Percentiles rank a stretch among this genome's conserved stretches.
Evolutionary conservation across 257 asterid genomes (phyloP).

Genomic region (Voacanga thouarsii): DNA sequence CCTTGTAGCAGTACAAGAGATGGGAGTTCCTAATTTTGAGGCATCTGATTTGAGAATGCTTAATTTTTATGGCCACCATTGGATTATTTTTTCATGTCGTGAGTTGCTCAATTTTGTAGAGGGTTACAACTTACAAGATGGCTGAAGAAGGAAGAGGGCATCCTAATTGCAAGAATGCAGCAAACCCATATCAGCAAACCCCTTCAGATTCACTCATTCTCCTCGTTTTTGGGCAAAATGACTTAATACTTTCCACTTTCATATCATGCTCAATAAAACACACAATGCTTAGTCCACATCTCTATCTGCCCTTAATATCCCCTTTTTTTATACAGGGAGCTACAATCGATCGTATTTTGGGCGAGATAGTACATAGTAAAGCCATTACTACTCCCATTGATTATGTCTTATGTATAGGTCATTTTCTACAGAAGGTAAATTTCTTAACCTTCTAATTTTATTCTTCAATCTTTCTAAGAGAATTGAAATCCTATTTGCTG

Average conservation of each 20-base stretch:
- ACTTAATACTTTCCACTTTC: too few relatives aligned
- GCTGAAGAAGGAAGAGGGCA: conserved; percentile 51
- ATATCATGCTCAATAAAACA: background rate
- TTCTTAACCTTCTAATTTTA: conserved; percentile 7
- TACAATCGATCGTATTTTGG: conserved; percentile 86
- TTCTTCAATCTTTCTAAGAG: background rate
- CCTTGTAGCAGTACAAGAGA: conserved; percentile 81
- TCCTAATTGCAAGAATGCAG: conserved; percentile 64
- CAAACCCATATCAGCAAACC: conserved; percentile 66
- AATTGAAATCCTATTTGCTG: background rate
- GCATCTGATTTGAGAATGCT: conserved; percentile 94
- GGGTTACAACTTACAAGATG: conserved; percentile 24
- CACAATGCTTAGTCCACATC: background rate
- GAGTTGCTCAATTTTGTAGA: background rate
- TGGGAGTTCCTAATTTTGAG: conserved; percentile 94
- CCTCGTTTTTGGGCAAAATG: too few relatives aligned
- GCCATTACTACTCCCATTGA: conserved; percentile 74
- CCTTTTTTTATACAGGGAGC: conserved; percentile 57
- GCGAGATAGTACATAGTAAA: conserved; percentile 89
- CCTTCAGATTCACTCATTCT: too few relatives aligned
- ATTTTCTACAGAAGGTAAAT: conserved; percentile 79
- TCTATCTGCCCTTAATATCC: background rate
- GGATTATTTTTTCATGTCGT: too few relatives aligned
- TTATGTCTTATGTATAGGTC: conserved; percentile 84
- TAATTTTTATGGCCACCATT: too few relatives aligned